Base-by-base conservation (phyloP, 441 rosid species). In the Arabidopsis lyrata region DNA sequence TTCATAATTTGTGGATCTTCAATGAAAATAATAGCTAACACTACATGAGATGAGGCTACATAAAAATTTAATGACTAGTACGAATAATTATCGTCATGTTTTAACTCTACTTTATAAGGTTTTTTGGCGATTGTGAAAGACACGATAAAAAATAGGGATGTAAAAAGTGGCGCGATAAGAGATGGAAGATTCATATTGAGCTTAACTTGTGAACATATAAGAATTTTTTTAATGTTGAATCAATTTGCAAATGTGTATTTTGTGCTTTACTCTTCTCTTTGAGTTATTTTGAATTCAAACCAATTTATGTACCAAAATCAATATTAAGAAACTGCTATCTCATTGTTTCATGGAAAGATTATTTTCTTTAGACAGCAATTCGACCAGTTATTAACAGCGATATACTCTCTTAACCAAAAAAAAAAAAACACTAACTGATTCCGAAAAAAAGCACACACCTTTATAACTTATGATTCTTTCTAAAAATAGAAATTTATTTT, bases 401-500 rank as follows among this genome's bases (percentile, higher is more conserved):
- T 42, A 48, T 74, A 66, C 29, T 67, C 68, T 67, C 74, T 67
- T 52, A 10, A 7, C 62, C 49, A 3, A 41, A 32, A 49, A 74
- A 2, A n/a, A 13, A 48, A 15, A 53, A 4, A 68, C 10, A 66
- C 5, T 55, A 76, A 52, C 74, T 29, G 44, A 52, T 66, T 66
- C 53, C 78, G 8, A 29, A 29, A 32, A 29, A 55, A 42, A 20
- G 54, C 36, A 35, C 5, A 54, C 60, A 62, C 15, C 75, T 45
- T 55, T 32, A 35, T 76, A 57, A 70, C 66, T 36, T 52, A 13
- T 70, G 24, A 11, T 31, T 71, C 39, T 42, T 60, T 24, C 57
- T 59, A 72, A 60, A 77, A 27, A 42, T 66, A 77, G 75, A 59
- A 52, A 50, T 15, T 59, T 58, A 71, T 64, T 77, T 77, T 64